Conservation (phyloP, 106 monocot genomes). For the Apostasia shenzhenica region DNA sequence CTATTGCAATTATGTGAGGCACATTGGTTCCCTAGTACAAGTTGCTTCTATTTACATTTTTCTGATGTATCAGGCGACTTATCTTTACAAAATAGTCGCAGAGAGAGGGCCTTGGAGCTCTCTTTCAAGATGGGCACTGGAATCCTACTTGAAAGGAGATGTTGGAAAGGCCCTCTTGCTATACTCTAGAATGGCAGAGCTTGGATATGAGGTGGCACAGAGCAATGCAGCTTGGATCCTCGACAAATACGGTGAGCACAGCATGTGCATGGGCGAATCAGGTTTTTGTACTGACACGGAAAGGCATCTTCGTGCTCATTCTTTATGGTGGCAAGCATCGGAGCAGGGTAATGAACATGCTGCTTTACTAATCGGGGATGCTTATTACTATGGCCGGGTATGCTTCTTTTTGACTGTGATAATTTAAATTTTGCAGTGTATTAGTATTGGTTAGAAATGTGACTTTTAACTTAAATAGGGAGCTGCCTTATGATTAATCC, state of each 20-base stretch:
- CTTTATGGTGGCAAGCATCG: slow-evolving; percentile 96
- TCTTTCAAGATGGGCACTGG: slow-evolving; percentile 78
- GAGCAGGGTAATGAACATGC: slow-evolving; percentile 99
- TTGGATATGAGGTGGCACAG: slow-evolving; percentile 92
- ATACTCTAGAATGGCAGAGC: slow-evolving; percentile 91
- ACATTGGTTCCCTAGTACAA: no score
- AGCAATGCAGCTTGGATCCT: slow-evolving; percentile 99
- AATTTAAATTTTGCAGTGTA: not conserved
- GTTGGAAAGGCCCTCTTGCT: slow-evolving; percentile 75
- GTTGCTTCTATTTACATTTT: not conserved
- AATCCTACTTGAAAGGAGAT: slow-evolving; percentile 82
- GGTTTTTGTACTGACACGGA: slow-evolving; percentile 79
- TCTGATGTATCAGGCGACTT: slow-evolving; percentile 43
- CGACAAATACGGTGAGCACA: slow-evolving; percentile 81
- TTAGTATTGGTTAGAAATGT: no score
- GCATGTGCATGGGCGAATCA: slow-evolving; percentile 89
- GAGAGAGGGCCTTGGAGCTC: slow-evolving; percentile 97
- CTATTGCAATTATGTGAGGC: no score
- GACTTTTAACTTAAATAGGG: no score
- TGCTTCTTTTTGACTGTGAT: not conserved
- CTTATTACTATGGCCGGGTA: slow-evolving; percentile 98
- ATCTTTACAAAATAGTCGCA: slow-evolving; percentile 74
- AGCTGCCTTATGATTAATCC: no score
- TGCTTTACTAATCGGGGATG: slow-evolving; percentile 93
- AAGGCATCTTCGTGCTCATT: slow-evolving; percentile 82